A percentile compares a stretch with the other conserved stretches of the same genome.
Evolutionary conservation across 1,284 basidiomycete genomes (phyloP).

Genomic region (Cryptococcus jaspeensis): DNA sequence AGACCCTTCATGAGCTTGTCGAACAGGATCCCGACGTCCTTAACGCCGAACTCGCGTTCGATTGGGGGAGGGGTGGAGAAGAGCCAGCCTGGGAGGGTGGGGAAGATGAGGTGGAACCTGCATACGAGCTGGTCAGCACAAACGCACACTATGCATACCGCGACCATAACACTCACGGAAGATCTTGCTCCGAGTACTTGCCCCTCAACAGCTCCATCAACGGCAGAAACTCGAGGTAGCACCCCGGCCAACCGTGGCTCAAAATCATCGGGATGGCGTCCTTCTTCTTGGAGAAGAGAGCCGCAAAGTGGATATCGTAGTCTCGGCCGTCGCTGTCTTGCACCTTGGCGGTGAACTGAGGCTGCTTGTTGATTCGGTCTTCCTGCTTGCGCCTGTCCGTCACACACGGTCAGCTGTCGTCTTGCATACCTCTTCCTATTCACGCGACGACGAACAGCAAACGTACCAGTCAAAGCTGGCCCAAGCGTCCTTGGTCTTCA

Average conservation of each 20-base stretch:
- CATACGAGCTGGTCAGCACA: neutral
- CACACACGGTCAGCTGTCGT: neutral
- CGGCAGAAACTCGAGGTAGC: conserved; percentile 35
- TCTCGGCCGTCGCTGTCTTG: conserved; percentile 18
- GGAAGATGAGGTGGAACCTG: conserved; percentile 33
- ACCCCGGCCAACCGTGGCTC: conserved; percentile 47
- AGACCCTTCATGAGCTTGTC: conserved; percentile 43
- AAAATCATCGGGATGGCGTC: conserved; percentile 43
- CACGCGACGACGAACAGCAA: too few relatives aligned
- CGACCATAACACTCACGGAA: conserved; percentile 30
- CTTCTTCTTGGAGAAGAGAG: conserved; percentile 25
- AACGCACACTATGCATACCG: too few relatives aligned
- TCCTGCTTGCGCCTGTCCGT: conserved; percentile 21
- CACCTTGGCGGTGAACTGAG: conserved; percentile 19
- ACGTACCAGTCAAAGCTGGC: conserved; percentile 25
- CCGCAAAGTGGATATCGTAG: conserved; percentile 43
- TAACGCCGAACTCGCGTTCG: conserved; percentile 34
- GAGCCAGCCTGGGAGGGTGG: conserved; percentile 39
- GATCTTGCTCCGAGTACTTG: conserved; percentile 21
- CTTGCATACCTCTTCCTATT: neutral
- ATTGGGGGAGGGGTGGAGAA: conserved; percentile 33
- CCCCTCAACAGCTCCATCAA: conserved; percentile 25
- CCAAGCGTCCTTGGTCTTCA: conserved; percentile 22
- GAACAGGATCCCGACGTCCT: conserved; percentile 35
- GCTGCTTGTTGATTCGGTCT: conserved; percentile 24